phyloP scores from a whole-genome alignment of 1,284 basidiomycete species.

The Cerrena zonata region DNA sequence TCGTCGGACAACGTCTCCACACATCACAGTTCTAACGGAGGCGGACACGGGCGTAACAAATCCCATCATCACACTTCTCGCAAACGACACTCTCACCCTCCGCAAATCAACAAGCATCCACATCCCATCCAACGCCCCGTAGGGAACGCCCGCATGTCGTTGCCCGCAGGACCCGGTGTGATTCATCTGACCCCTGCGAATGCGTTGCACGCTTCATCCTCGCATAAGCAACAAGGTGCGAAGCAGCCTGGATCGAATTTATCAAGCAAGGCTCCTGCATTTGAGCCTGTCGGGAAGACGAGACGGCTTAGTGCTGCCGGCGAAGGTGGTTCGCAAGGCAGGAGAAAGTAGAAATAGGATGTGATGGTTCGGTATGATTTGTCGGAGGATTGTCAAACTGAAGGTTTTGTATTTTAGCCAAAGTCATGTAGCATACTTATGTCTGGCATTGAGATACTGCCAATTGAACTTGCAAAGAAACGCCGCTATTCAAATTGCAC shows the following conservation, averaged over 20 bases:
- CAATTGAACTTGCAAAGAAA: no score
- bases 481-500: no score
- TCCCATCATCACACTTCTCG: slow-evolving; percentile 13
- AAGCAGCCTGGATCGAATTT: slow-evolving; percentile 17
- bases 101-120: slow-evolving; percentile 9
- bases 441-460: no score
- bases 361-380: no score
- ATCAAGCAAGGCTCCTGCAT: slow-evolving; percentile 29
- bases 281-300: slow-evolving; percentile 24
- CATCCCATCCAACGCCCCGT: slow-evolving; percentile 22
- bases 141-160: slow-evolving; percentile 16
- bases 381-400: no score
- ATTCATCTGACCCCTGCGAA: slow-evolving; percentile 21
- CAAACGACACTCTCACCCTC: slow-evolving; percentile 29
- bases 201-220: slow-evolving; percentile 6
- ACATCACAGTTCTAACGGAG: slow-evolving; percentile 12
- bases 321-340: no score
- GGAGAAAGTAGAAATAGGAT: no score
- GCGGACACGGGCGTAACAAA: slow-evolving; percentile 5
- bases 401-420: no score
- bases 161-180: slow-evolving; percentile 23
- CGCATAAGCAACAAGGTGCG: slow-evolving; percentile 2
- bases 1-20: slow-evolving; percentile 2
- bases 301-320: no score
- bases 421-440: no score